Evolutionary conservation across 164 flowering plant genomes (phyloP).

Genomic region (Dillenia suffruticosa): DNA sequence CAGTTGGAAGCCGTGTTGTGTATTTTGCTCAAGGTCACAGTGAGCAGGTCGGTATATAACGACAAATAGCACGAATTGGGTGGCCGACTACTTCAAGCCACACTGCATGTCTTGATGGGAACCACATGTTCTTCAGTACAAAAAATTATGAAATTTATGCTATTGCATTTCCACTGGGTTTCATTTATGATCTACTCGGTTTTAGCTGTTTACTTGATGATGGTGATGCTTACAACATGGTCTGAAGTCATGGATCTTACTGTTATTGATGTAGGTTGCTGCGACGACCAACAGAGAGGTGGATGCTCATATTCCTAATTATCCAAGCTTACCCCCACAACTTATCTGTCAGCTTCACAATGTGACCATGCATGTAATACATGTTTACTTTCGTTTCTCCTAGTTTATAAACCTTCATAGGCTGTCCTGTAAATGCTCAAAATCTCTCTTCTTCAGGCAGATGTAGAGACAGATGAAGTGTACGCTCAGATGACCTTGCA

Average conservation of each 20-base stretch:
- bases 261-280: conserved; percentile 50
- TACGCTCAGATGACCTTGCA: conserved; percentile 97
- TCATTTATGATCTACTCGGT: no score
- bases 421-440: conserved; percentile 8
- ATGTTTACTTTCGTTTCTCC: conserved; percentile 1
- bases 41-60: conserved; percentile 59
- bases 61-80: no score
- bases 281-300: conserved; percentile 88
- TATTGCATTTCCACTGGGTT: no score
- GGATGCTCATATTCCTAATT: conserved; percentile 83
- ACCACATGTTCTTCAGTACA: no score
- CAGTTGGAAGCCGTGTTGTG: conserved; percentile 85
- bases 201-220: background rate
- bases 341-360: conserved; percentile 90
- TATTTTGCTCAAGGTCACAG: conserved; percentile 95
- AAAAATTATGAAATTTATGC: no score
- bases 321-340: conserved; percentile 87
- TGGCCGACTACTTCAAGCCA: no score
- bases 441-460: conserved; percentile 59
- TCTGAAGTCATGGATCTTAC: background rate
- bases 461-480: conserved; percentile 88
- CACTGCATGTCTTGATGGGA: no score
- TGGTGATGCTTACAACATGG: background rate
- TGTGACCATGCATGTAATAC: conserved; percentile 90
- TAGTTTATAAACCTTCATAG: background rate